These are phyloP conservation scores for Phaeoacremonium minimum DNA, from an alignment of 2,329 filamentous ascomycete species.

Conservation along the genomic window DNA sequence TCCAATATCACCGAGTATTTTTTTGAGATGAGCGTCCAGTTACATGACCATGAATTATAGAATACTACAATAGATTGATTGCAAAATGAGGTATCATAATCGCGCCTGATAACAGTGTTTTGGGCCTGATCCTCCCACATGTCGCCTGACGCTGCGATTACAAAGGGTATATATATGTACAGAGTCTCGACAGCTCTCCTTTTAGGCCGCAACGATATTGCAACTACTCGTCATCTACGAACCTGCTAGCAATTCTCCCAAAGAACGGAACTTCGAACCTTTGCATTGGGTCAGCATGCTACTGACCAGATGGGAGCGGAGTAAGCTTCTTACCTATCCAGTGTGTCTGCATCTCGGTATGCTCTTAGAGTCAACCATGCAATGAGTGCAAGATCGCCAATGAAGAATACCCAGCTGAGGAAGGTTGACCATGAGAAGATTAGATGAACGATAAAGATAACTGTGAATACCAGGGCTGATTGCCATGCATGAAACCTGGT, in stretches of 20 bases:
- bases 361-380: slow-evolving; percentile 72
- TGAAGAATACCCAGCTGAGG: slow-evolving; percentile 78
- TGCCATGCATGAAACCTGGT: slow-evolving; percentile 94
- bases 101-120: too few relatives aligned
- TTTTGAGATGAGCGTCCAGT: too few relatives aligned
- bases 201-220: too few relatives aligned
- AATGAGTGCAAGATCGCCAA: slow-evolving; percentile 72
- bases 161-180: too few relatives aligned
- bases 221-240: slow-evolving; percentile 74
- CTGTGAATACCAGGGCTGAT: slow-evolving; percentile 76
- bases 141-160: too few relatives aligned
- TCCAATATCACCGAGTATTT: too few relatives aligned
- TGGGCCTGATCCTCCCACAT: too few relatives aligned
- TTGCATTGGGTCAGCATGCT: slow-evolving; percentile 12
- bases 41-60: too few relatives aligned
- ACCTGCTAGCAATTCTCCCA: slow-evolving; percentile 78
- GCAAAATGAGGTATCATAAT: too few relatives aligned
- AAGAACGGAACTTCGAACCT: slow-evolving; percentile 87
- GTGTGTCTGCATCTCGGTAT: slow-evolving; percentile 73
- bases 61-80: too few relatives aligned
- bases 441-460: slow-evolving; percentile 72
- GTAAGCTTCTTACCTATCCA: slow-evolving; percentile 71
- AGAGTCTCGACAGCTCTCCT: too few relatives aligned
- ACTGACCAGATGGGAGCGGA: slow-evolving; percentile 75
- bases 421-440: slow-evolving; percentile 81